Base-by-base conservation (phyloP, 179 eudicot genomes). In the Amaranthus tricolor region DNA sequence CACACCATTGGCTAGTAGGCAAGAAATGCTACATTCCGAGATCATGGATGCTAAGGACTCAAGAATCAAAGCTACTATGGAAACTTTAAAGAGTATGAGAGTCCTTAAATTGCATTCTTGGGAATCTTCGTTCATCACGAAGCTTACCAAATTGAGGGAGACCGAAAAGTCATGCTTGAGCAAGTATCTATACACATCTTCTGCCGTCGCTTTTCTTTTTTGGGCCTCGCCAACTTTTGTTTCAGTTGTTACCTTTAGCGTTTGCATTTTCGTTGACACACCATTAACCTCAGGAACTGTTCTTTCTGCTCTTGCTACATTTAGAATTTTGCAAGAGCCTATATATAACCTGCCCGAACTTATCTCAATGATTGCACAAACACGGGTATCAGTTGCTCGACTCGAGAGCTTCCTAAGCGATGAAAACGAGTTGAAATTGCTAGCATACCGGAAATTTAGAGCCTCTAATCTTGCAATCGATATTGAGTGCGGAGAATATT, bases 171-270 rank as follows among this genome's bases (percentile, higher is more conserved):
- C 78, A n/a, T 89, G 91, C 88, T 76, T 95, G 62, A 89, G 87
- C 75, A 91, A 79, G 72, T 93, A 96, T 75, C 87, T 96, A 2
- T 96, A 91, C 74, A 88, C 93, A 2, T 91, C 89, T 84, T 93
- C 99, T 6, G 90, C 86, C 0, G 83, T 93, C 56, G 92, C 94
- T 48, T 93, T 93, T 76, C 85, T 93, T 57, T 93, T 93, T 74
- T 95, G 97, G 98, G 88, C 97, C 45, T 89, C 99, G 6, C 99
- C 98, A 4, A 90, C 98, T 19, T 78, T 95, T 40, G 92, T 95
- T 43, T 95, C 99, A 6, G 94, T 88, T 20, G 86, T 85, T 48
- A 95, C 99, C 5, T 95, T 95, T 59, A 89, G 94, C 50, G 97
- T 89, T 45, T 93, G 98, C 71, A 86, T 93, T 20, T 40, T 84